Conservation (phyloP, 2,329 filamentous ascomycete genomes). For the Phialophora macrospora region DNA sequence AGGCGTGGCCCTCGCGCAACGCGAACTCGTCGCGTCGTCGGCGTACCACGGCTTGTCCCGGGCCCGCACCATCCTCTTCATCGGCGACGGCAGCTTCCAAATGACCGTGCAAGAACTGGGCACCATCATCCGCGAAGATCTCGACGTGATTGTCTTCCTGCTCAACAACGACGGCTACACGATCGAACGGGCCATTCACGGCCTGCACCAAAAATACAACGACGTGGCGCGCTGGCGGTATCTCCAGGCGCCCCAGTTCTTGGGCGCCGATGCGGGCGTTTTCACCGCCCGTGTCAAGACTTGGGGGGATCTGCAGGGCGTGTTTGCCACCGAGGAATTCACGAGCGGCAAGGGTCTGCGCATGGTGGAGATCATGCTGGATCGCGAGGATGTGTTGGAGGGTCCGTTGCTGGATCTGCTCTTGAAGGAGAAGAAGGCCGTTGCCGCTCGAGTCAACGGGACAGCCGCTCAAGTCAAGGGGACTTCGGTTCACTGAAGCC, state of each 20-base stretch:
- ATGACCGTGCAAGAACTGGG: conserved; percentile 69
- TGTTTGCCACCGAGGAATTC: conserved; percentile 47
- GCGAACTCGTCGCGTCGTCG: conserved; percentile 47
- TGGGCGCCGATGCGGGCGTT: conserved; percentile 61
- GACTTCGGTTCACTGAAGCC: background rate
- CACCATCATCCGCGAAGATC: conserved; percentile 62
- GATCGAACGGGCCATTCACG: conserved; percentile 86
- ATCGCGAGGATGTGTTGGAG: conserved; percentile 44
- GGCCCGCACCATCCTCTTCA: conserved; percentile 60
- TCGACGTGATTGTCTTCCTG: conserved; percentile 69
- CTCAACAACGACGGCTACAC: conserved; percentile 89
- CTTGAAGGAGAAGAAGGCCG: conserved; percentile 39
- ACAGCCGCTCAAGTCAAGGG: background rate
- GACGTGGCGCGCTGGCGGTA: conserved; percentile 78
- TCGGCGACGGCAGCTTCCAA: conserved; percentile 65
- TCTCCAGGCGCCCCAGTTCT: conserved; percentile 57
- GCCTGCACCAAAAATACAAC: conserved; percentile 78
- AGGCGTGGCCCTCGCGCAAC: conserved; percentile 61
- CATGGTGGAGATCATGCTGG: conserved; percentile 51
- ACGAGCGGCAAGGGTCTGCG: conserved; percentile 46
- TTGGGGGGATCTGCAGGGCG: conserved; percentile 52
- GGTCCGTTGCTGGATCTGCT: conserved; percentile 41
- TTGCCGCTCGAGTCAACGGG: background rate
- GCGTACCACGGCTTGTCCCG: conserved; percentile 40
- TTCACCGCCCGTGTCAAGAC: conserved; percentile 51